Conservation (phyloP, 2,329 filamentous ascomycete genomes). For the Colletotrichum horii region DNA sequence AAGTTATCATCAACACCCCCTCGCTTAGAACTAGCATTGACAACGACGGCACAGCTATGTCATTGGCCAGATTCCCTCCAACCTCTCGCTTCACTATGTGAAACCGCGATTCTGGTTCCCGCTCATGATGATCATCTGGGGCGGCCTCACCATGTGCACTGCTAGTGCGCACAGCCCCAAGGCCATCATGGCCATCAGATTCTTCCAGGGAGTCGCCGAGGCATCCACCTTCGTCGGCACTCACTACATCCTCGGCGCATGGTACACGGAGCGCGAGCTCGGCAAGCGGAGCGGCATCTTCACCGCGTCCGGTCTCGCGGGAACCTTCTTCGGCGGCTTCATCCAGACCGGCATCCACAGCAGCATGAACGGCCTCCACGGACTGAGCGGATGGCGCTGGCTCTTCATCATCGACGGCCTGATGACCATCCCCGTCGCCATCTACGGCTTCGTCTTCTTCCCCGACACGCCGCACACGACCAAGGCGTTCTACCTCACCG, state of each 20-base stretch:
- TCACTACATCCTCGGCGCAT: constrained; percentile 52
- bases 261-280: constrained; percentile 67
- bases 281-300: constrained; percentile 70
- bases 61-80: constrained; percentile 65
- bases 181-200: constrained; percentile 56
- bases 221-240: constrained; percentile 46
- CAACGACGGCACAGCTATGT: constrained; percentile 34
- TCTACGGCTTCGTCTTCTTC: constrained; percentile 55
- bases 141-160: constrained; percentile 65
- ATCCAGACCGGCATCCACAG: constrained; percentile 60
- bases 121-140: constrained; percentile 68
- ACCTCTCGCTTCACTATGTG: constrained; percentile 67
- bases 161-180: constrained; percentile 55
- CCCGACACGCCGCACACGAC: constrained; percentile 50
- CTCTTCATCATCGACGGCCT: constrained; percentile 47
- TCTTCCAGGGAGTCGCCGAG: constrained; percentile 43
- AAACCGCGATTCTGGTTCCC: constrained; percentile 69
- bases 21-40: neutral
- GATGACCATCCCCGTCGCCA: constrained; percentile 56
- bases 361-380: constrained; percentile 46
- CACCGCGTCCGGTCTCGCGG: constrained; percentile 63
- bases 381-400: constrained; percentile 31
- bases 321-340: constrained; percentile 65
- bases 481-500: constrained; percentile 39
- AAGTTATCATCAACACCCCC: neutral